Evolutionary conservation across 257 asterid species (phyloP).

Genomic region (Lithospermum erythrorhizon): DNA sequence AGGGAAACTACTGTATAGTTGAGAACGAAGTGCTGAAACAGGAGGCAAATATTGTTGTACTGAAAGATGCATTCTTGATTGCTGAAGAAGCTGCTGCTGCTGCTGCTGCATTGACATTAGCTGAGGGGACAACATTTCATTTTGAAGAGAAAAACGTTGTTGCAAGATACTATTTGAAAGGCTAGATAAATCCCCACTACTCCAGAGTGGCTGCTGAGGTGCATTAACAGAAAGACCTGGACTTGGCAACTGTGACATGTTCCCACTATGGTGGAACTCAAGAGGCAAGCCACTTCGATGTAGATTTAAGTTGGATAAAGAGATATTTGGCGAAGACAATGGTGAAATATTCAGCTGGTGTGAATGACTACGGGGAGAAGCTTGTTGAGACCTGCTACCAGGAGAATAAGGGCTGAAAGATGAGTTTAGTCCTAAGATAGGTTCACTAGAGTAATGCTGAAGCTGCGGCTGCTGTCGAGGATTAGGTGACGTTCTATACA

Average conservation of each 20-base stretch:
- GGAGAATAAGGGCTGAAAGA: conserved; percentile 58
- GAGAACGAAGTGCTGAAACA: conserved; percentile 47
- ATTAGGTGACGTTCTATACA: conserved; percentile 78
- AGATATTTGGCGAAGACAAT: conserved; percentile 35
- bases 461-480: conserved; percentile 52
- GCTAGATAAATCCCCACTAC: conserved; percentile 43
- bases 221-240: conserved; percentile 43
- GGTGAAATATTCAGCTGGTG: conserved; percentile 35
- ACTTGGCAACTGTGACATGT: conserved; percentile 53
- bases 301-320: conserved; percentile 48
- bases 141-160: conserved; percentile 51
- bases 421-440: conserved; percentile 47
- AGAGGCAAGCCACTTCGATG: conserved; percentile 43
- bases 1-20: conserved; percentile 50
- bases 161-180: conserved; percentile 38
- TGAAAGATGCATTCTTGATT: conserved; percentile 47
- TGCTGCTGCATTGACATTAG: conserved; percentile 45
- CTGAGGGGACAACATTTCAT: conserved; percentile 55
- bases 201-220: conserved; percentile 57
- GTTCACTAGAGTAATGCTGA: conserved; percentile 64
- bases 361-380: conserved; percentile 49
- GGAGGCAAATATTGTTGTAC: conserved; percentile 50
- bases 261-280: conserved; percentile 57
- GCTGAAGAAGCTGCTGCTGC: conserved; percentile 50
- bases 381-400: conserved; percentile 61